Evolutionary conservation across 2,329 filamentous ascomycete genomes (phyloP).

Genomic region (Diplodia scrobiculata): DNA sequence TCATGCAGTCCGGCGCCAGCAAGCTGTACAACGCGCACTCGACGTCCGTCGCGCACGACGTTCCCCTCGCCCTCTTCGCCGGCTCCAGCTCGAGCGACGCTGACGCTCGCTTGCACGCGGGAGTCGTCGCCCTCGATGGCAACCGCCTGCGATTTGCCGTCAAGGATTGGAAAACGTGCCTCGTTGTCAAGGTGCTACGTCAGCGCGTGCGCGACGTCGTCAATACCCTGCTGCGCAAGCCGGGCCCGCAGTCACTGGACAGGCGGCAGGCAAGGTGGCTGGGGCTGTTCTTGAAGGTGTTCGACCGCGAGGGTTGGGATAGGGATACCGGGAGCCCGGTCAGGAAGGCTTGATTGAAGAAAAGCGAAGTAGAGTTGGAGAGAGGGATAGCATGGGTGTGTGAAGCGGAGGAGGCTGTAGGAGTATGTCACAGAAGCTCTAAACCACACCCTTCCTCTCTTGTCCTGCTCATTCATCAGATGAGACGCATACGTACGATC

Average conservation of each 20-base stretch:
- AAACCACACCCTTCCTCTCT: no score
- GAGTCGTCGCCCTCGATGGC: constrained; percentile 82
- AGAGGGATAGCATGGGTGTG: not conserved
- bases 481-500: no score
- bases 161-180: constrained; percentile 84
- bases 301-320: constrained; percentile 20
- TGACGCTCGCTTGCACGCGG: constrained; percentile 86
- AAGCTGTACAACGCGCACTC: constrained; percentile 80
- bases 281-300: constrained; percentile 32
- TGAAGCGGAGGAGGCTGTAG: no score
- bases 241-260: constrained; percentile 43
- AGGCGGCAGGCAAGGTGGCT: constrained; percentile 50
- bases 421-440: no score
- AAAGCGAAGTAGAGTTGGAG: not conserved
- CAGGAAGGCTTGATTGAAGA: constrained; percentile 8
- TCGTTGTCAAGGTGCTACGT: constrained; percentile 82
- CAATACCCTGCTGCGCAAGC: constrained; percentile 65
- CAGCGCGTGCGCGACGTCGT: constrained; percentile 74
- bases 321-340: constrained; percentile 7
- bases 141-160: constrained; percentile 83
- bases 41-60: constrained; percentile 70
- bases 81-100: constrained; percentile 61
- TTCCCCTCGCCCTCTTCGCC: constrained; percentile 71
- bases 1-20: constrained; percentile 71
- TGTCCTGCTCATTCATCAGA: no score